Evolutionary conservation across 176 grass and related monocot genomes (phyloP).

Genomic region (Luzula sylvatica): DNA sequence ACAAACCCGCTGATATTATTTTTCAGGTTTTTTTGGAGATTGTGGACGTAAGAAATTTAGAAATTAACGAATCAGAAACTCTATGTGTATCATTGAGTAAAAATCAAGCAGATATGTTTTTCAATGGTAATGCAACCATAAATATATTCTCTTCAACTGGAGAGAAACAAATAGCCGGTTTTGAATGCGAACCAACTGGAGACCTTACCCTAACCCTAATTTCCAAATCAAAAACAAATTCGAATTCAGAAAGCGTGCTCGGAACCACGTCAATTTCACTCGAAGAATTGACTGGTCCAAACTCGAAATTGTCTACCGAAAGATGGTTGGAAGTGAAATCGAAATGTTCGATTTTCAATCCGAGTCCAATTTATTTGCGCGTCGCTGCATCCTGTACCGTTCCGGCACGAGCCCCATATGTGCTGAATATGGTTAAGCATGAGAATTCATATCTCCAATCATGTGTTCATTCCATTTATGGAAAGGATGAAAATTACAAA

Average conservation of each 20-base stretch:
- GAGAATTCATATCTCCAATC: slow-evolving; percentile 37
- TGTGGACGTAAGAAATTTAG: slow-evolving; percentile 55
- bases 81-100: slow-evolving; percentile 52
- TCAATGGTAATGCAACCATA: slow-evolving; percentile 41
- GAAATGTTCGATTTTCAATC: slow-evolving; percentile 24
- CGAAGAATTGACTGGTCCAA: slow-evolving; percentile 37
- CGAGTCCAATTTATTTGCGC: slow-evolving; percentile 31
- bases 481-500: slow-evolving; percentile 28
- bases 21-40: slow-evolving; percentile 73
- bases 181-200: slow-evolving; percentile 61
- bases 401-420: slow-evolving; percentile 12
- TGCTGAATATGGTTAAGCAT: slow-evolving; percentile 44
- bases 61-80: slow-evolving; percentile 31
- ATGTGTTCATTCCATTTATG: slow-evolving; percentile 32
- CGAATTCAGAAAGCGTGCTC: slow-evolving; percentile 23
- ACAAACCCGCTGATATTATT: no score
- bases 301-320: slow-evolving; percentile 50
- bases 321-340: slow-evolving; percentile 65
- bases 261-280: slow-evolving; percentile 65
- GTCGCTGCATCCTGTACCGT: slow-evolving; percentile 62
- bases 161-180: slow-evolving; percentile 29
- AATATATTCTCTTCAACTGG: slow-evolving; percentile 37
- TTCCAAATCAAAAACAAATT: slow-evolving; percentile 23
- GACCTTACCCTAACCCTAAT: slow-evolving; percentile 47
- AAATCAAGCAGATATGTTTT: slow-evolving; percentile 48